Conservation (phyloP, 2,329 filamentous ascomycete species). For the Huntiella moniliformis region DNA sequence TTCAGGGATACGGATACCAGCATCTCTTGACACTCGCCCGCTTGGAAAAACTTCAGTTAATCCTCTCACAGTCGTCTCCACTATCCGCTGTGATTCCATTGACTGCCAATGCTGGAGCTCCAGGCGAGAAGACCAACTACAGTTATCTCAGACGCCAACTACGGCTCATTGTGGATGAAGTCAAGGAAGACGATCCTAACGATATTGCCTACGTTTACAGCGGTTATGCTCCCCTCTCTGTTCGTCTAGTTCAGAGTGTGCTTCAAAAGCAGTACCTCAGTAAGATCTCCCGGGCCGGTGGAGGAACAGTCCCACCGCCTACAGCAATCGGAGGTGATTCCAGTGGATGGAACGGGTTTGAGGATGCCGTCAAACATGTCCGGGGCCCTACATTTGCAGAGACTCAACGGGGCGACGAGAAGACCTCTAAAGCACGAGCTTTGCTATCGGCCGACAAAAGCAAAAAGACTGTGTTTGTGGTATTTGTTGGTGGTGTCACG, state of each 20-base stretch:
- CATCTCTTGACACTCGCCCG: slow-evolving; percentile 78
- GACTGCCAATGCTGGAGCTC: slow-evolving; percentile 32
- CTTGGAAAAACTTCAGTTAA: slow-evolving; percentile 75
- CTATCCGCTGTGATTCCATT: slow-evolving; percentile 69
- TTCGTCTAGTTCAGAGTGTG: slow-evolving; percentile 80
- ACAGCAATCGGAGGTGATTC: slow-evolving; percentile 31
- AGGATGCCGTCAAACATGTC: slow-evolving; percentile 75
- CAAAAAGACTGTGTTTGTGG: slow-evolving; percentile 82
- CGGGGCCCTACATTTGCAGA: slow-evolving; percentile 82
- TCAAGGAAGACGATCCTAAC: slow-evolving; percentile 83
- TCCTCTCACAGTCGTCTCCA: slow-evolving; percentile 58
- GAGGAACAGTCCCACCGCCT: slow-evolving; percentile 17
- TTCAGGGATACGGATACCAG: slow-evolving; percentile 89
- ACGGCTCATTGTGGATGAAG: slow-evolving; percentile 82
- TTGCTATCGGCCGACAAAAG: slow-evolving; percentile 56
- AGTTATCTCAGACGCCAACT: slow-evolving; percentile 70
- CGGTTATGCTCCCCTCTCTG: slow-evolving; percentile 82
- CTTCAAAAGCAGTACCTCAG: slow-evolving; percentile 76
- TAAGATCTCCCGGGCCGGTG: slow-evolving; percentile 47
- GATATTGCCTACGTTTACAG: slow-evolving; percentile 97
- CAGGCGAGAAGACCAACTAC: slow-evolving; percentile 73
- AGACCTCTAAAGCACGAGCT: slow-evolving; percentile 70
- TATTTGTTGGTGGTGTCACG: slow-evolving; percentile 91
- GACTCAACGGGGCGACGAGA: slow-evolving; percentile 79
- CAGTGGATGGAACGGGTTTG: slow-evolving; percentile 83